A percentile compares a stretch with the other conserved stretches of the same genome.
These are phyloP conservation scores for Sporothrix pseudoabietina DNA, from an alignment of 2,329 filamentous ascomycete genomes.

Conservation along the genomic window DNA sequence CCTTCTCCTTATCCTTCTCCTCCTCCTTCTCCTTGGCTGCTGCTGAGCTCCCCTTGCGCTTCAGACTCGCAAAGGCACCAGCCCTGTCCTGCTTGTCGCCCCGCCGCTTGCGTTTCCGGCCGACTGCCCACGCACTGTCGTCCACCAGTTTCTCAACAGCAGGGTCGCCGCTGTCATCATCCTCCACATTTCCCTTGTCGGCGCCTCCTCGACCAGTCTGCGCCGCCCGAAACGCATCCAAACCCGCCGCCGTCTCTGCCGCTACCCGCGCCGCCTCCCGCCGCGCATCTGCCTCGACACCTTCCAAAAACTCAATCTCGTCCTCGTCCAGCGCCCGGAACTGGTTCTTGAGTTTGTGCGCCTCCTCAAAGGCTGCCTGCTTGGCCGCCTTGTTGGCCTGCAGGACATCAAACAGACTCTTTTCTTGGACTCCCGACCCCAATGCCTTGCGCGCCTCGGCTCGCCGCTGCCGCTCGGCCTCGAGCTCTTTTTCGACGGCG, in stretches of 20 bases:
- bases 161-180: slow-evolving; percentile 30
- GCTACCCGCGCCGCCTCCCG: slow-evolving; percentile 57
- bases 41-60: slow-evolving; percentile 29
- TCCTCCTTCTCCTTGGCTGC: slow-evolving; percentile 35
- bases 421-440: slow-evolving; percentile 53
- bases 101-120: slow-evolving; percentile 35
- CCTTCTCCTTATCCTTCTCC: slow-evolving; percentile 34
- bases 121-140: slow-evolving; percentile 26
- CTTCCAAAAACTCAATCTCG: slow-evolving; percentile 74
- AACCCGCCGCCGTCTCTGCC: slow-evolving; percentile 59
- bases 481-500: slow-evolving; percentile 64
- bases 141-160: background rate
- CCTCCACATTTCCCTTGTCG: slow-evolving; percentile 17
- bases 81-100: slow-evolving; percentile 20
- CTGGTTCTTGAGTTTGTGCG: slow-evolving; percentile 71
- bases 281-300: slow-evolving; percentile 53
- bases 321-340: slow-evolving; percentile 77
- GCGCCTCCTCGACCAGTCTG: slow-evolving; percentile 23
- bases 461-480: slow-evolving; percentile 59
- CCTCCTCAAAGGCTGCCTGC: slow-evolving; percentile 79
- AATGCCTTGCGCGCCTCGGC: slow-evolving; percentile 47
- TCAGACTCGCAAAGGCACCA: slow-evolving; percentile 32
- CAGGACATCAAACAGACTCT: slow-evolving; percentile 71
- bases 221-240: slow-evolving; percentile 56
- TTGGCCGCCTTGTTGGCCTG: slow-evolving; percentile 86